Conservation (phyloP, 2,329 filamentous ascomycete genomes). For the Monilinia fructigena region DNA sequence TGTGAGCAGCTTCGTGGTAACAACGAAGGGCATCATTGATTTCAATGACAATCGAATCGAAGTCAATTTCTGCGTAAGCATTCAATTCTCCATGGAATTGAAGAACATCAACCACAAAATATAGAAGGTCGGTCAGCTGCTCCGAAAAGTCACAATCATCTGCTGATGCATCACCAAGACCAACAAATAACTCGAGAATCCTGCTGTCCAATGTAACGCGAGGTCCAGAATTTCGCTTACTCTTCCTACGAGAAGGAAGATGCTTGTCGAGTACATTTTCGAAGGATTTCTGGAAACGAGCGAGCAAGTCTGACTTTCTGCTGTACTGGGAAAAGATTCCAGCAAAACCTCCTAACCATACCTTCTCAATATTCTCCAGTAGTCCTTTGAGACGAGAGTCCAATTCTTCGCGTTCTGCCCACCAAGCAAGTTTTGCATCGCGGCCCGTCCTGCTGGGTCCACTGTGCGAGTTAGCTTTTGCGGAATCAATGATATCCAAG, state of each 20-base stretch:
- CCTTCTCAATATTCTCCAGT: conserved; percentile 80
- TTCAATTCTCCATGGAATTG: conserved; percentile 96
- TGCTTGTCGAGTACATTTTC: conserved; percentile 77
- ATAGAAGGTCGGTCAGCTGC: conserved; percentile 84
- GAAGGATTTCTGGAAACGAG: conserved; percentile 75
- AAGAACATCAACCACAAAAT: conserved; percentile 93
- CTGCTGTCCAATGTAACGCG: conserved; percentile 56
- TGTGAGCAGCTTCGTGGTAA: conserved; percentile 61
- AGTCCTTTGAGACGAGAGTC: conserved; percentile 76
- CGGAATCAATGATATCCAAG: conserved; percentile 74
- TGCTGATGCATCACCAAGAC: conserved; percentile 70
- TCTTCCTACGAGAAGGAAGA: conserved; percentile 75
- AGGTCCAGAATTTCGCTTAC: conserved; percentile 51
- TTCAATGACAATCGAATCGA: conserved; percentile 86
- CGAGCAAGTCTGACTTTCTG: conserved; percentile 62
- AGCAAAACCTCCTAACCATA: conserved; percentile 93
- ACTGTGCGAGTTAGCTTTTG: conserved; percentile 80
- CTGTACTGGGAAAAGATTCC: conserved; percentile 83
- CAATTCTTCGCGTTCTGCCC: conserved; percentile 77
- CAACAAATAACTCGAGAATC: conserved; percentile 85
- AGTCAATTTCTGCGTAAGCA: conserved; percentile 96
- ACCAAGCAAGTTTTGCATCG: conserved; percentile 81
- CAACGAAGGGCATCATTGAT: conserved; percentile 78
- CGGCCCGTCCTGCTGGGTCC: conserved; percentile 69
- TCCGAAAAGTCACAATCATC: conserved; percentile 78